These are phyloP conservation scores for Pleoardoris graminearum DNA, from an alignment of 2,329 filamentous ascomycete genomes.

Conservation along the genomic window DNA sequence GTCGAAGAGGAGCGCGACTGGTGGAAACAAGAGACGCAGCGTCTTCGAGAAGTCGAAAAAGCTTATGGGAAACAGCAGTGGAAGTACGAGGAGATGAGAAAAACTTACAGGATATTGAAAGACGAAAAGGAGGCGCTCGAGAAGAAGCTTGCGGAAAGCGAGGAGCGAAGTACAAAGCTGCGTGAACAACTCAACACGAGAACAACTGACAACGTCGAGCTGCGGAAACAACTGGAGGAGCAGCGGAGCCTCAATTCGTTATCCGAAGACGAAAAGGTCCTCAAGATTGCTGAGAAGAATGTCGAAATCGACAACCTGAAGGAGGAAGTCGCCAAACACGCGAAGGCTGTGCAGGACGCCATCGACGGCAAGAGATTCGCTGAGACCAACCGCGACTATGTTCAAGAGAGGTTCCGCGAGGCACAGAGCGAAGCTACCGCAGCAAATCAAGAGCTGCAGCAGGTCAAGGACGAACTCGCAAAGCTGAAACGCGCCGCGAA, in stretches of 20 bases:
- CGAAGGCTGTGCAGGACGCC: constrained; percentile 25
- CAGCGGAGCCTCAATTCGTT: constrained; percentile 22
- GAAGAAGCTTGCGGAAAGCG: constrained; percentile 19
- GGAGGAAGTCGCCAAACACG: constrained; percentile 24
- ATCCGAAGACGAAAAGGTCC: constrained; percentile 27
- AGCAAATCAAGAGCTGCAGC: constrained; percentile 11
- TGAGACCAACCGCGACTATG: constrained; percentile 58
- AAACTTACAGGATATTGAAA: constrained; percentile 22
- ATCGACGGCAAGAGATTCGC: constrained; percentile 38
- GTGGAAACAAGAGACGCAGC: constrained; percentile 5
- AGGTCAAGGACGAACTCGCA: constrained; percentile 19
- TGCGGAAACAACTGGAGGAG: constrained; percentile 22
- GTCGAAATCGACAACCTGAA: constrained; percentile 27
- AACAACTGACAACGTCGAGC: constrained; percentile 15
- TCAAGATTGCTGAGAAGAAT: constrained; percentile 22
- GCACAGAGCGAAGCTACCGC: constrained; percentile 19
- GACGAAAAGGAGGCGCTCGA: constrained; percentile 22
- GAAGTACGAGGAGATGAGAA: constrained; percentile 28
- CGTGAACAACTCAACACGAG: constrained; percentile 24
- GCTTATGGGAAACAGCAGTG: constrained; percentile 33
- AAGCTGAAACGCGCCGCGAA: constrained; percentile 22
- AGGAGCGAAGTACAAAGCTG: constrained; percentile 17
- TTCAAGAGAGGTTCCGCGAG: constrained; percentile 58
- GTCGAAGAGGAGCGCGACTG: neutral
- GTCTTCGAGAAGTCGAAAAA: constrained; percentile 19